phyloP scores from a whole-genome alignment of 163 green algal genomes.

The Prototheca cutis region DNA sequence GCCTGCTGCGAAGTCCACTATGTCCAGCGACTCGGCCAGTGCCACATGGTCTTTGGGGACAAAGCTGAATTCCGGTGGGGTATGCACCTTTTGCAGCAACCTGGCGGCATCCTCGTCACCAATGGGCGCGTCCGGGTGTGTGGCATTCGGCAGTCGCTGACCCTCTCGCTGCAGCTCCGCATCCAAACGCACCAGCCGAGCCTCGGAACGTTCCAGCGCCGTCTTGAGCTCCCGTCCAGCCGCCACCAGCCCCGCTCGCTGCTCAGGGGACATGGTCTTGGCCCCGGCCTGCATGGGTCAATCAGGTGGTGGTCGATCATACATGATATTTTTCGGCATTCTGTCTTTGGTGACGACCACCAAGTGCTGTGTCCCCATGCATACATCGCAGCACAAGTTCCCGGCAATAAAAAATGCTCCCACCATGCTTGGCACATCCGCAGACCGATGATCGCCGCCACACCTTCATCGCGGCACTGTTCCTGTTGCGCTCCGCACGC shows the following conservation, averaged over 20 bases:
- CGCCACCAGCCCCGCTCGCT: conserved; percentile 55
- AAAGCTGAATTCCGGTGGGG: conserved; percentile 41
- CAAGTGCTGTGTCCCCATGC: too few relatives aligned
- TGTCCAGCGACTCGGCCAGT: conserved; percentile 70
- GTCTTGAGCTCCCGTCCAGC: conserved; percentile 76
- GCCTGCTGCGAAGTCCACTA: conserved; percentile 90
- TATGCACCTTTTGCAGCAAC: conserved; percentile 44
- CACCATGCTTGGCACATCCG: too few relatives aligned
- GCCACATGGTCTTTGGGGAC: conserved; percentile 69
- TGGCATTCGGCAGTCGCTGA: conserved; percentile 86
- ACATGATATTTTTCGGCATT: too few relatives aligned
- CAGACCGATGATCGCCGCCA: too few relatives aligned
- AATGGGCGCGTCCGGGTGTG: conserved; percentile 77
- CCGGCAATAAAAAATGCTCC: too few relatives aligned
- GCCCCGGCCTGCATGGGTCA: too few relatives aligned
- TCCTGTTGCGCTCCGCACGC: conserved; percentile 69
- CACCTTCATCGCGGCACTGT: conserved; percentile 84
- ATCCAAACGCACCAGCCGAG: conserved; percentile 44
- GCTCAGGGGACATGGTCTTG: conserved; percentile 58
- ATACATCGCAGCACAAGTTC: too few relatives aligned
- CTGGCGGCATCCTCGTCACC: conserved; percentile 59
- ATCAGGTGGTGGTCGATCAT: too few relatives aligned
- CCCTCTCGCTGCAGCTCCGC: conserved; percentile 75
- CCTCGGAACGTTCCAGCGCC: conserved; percentile 53
- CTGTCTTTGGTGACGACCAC: too few relatives aligned